Conservation (phyloP, 106 monocot species). For the Iris macrosiphon region DNA sequence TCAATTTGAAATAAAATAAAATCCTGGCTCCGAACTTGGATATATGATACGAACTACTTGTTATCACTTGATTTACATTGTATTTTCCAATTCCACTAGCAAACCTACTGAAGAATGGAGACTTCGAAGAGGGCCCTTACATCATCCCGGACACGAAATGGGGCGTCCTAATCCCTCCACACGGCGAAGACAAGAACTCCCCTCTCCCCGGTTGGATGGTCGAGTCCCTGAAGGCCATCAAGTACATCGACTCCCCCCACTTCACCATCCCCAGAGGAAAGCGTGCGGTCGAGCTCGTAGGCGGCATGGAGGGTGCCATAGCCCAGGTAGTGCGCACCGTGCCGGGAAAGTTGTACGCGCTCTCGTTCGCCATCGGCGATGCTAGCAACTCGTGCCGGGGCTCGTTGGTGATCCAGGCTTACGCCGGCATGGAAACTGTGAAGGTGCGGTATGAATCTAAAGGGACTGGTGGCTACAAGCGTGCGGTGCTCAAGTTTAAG, state of each 20-base stretch:
- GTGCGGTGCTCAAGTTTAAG: slow-evolving; percentile 32
- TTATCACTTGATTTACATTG: too few species aligned
- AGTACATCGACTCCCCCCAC: slow-evolving; percentile 53
- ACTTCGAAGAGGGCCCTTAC: slow-evolving; percentile 56
- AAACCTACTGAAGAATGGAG: slow-evolving; percentile 56
- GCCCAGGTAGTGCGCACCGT: slow-evolving; percentile 39
- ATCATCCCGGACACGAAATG: slow-evolving; percentile 35
- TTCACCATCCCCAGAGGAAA: slow-evolving; percentile 37
- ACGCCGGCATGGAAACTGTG: slow-evolving; percentile 22
- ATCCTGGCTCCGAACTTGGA: too few species aligned
- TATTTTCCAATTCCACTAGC: not conserved
- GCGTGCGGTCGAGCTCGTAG: slow-evolving; percentile 56
- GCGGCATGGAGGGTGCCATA: slow-evolving; percentile 43
- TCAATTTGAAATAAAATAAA: too few species aligned
- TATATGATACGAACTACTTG: too few species aligned
- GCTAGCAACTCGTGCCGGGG: slow-evolving; percentile 46
- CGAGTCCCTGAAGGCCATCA: slow-evolving; percentile 50
- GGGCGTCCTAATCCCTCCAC: slow-evolving; percentile 53
- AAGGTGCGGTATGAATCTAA: slow-evolving; percentile 49
- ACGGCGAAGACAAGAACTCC: slow-evolving; percentile 55
- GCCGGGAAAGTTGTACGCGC: slow-evolving; percentile 25
- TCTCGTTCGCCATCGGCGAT: slow-evolving; percentile 51
- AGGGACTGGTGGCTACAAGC: slow-evolving; percentile 49
- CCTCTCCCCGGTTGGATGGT: slow-evolving; percentile 55
- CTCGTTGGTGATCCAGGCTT: slow-evolving; percentile 43